Base-by-base conservation (phyloP, 2,329 filamentous ascomycete genomes). In the Raffaelea ambrosiae region DNA sequence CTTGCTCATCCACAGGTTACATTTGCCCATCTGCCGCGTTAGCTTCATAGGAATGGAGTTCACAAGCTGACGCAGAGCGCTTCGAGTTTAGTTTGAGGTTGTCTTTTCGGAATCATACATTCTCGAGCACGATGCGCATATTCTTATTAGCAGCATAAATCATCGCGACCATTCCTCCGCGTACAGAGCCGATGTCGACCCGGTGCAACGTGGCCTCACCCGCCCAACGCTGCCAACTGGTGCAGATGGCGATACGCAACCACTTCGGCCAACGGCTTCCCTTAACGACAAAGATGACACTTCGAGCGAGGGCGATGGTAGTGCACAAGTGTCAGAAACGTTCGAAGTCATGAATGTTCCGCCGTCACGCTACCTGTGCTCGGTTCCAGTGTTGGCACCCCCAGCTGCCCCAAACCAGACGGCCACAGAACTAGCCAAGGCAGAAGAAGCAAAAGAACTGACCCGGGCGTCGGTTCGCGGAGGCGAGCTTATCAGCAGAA, bases 1-100 rank as follows among this genome's bases (percentile, higher is more conserved):
- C 75, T 95, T 48, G 88, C 88, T 18, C 88, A 85, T 66, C 90
- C 90, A 11, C 88, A 93, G 76, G 87, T n/a, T 91, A 72, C 54
- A 71, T 59, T 23, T 9, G 3, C 16, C 3, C 8, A 22, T 26
- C 2, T 4, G 23, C 16, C n/a, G 14, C 20, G 22, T 3, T 14
- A 14, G 21, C 20, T 16, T n/a, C 20, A 18, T 18, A 2, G 4
- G 39, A 33, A 19, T 4, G 29, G 11, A 4, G 8, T n/a, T 9
- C 22, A 20, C 36, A 16, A 38, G n/a, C 29, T 52, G 26, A 36
- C 43, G 18, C 13, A 38, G 8, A 38, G 8, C 35, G 26, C 26
- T 29, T 29, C 18, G 3, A 18, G 9, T 3, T 11, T 62, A 96
- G 84, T 96, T 86, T 61, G 84, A 93, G 60, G 75, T 96, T 23